Percentiles rank a stretch among this genome's conserved stretches.
phyloP scores from a whole-genome alignment of 192 early-diverging fungal species.

The Backusella tuberculispora region DNA sequence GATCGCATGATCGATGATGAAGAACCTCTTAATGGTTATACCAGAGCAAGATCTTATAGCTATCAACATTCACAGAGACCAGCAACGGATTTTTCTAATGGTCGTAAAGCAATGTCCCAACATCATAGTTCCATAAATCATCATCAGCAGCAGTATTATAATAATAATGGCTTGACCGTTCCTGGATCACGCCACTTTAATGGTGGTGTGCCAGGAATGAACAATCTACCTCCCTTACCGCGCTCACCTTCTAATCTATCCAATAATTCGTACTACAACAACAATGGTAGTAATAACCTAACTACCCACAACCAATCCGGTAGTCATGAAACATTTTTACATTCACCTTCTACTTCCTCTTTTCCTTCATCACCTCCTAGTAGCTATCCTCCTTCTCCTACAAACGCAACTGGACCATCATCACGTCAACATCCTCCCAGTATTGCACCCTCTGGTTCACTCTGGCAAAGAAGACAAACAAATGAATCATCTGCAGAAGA shows the following conservation, averaged over 20 bases:
- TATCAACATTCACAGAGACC: constrained; percentile 18
- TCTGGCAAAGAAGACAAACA: constrained; percentile 10
- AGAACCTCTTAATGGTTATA: constrained; percentile 19
- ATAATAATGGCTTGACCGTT: background rate
- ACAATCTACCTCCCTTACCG: constrained; percentile 35
- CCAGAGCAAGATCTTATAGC: background rate
- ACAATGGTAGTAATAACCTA: too few species aligned
- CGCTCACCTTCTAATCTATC: constrained; percentile 21
- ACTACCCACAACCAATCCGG: constrained; percentile 12
- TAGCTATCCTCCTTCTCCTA: constrained; percentile 18
- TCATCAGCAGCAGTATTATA: too few species aligned
- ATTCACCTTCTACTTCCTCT: constrained; percentile 52
- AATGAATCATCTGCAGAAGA: background rate
- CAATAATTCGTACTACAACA: background rate
- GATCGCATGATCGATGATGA: constrained; percentile 49
- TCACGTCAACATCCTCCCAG: background rate
- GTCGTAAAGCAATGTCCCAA: background rate
- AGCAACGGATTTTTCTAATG: background rate
- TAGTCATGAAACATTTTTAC: constrained; percentile 29
- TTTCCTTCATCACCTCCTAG: constrained; percentile 56
- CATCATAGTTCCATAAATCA: background rate
- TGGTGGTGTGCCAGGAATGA: background rate
- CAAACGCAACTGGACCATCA: background rate
- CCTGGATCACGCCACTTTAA: background rate
- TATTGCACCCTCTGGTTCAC: background rate